A percentile compares a stretch with the other conserved stretches of the same genome.
Conservation (phyloP, 2,329 filamentous ascomycete genomes). For the Calonectria honghensis region DNA sequence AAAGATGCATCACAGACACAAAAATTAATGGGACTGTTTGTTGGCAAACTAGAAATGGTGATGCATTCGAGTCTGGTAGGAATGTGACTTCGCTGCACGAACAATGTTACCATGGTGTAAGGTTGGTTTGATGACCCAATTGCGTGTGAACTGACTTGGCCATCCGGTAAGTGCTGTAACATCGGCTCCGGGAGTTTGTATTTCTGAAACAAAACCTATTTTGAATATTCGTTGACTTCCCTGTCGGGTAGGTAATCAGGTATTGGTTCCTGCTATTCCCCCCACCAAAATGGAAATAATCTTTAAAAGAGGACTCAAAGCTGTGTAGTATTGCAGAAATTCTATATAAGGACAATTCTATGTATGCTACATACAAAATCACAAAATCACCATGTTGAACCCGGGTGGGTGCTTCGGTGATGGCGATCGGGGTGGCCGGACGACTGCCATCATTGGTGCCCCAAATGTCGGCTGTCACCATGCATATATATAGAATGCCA, state of each 20-base stretch:
- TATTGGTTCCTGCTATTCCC: no score
- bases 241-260: no score
- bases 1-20: not conserved
- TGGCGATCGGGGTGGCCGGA: not conserved
- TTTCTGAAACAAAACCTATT: no score
- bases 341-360: accelerated
- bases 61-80: not conserved
- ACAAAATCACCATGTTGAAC: not conserved
- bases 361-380: no score
- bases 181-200: no score
- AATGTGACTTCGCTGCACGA: not conserved
- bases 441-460: not conserved
- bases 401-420: not conserved
- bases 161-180: no score
- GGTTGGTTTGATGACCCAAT: no score
- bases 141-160: no score
- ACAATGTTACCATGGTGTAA: no score
- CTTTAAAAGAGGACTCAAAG: not conserved
- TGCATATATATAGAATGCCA: not conserved
- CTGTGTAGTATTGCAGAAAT: not conserved
- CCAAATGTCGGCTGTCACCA: not conserved
- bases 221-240: no score
- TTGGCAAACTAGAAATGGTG: not conserved
- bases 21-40: not conserved
- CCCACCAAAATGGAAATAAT: not conserved